These are phyloP conservation scores for Didymella keratinophila DNA, from an alignment of 2,329 filamentous ascomycete genomes.

Conservation along the genomic window DNA sequence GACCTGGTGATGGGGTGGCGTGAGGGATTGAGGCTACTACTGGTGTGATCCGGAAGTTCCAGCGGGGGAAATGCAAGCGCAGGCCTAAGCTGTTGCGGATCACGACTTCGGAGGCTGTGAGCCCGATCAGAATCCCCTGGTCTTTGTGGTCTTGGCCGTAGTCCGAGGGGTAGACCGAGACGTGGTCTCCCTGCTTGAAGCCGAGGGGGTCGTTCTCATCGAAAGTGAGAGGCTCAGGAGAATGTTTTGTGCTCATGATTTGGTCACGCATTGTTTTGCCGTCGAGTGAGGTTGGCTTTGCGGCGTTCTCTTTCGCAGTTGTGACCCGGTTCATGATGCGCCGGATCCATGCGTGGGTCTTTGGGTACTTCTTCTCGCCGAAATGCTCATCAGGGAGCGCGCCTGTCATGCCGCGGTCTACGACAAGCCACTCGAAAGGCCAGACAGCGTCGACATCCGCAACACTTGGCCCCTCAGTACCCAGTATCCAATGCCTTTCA, in stretches of 20 bases:
- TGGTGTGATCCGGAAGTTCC: constrained; percentile 45
- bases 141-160: constrained; percentile 44
- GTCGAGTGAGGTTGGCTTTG: constrained; percentile 54
- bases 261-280: constrained; percentile 48
- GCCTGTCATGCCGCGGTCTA: constrained; percentile 53
- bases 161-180: constrained; percentile 54
- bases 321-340: constrained; percentile 64
- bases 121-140: constrained; percentile 37
- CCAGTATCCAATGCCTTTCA: constrained; percentile 70
- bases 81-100: constrained; percentile 37
- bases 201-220: constrained; percentile 62
- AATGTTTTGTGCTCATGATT: constrained; percentile 55
- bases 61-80: constrained; percentile 51
- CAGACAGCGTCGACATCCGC: constrained; percentile 75
- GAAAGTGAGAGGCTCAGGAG: constrained; percentile 56
- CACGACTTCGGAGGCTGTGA: constrained; percentile 39
- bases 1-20: not conserved
- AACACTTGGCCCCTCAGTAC: constrained; percentile 61
- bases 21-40: constrained; percentile 13
- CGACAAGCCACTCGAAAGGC: constrained; percentile 71
- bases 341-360: constrained; percentile 69
- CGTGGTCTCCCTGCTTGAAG: constrained; percentile 61
- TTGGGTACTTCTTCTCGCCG: constrained; percentile 63
- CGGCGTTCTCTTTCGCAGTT: constrained; percentile 49
- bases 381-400: constrained; percentile 65